Base-by-base conservation (phyloP, 2,329 filamentous ascomycete species). In the Aphanoascus verrucosus region DNA sequence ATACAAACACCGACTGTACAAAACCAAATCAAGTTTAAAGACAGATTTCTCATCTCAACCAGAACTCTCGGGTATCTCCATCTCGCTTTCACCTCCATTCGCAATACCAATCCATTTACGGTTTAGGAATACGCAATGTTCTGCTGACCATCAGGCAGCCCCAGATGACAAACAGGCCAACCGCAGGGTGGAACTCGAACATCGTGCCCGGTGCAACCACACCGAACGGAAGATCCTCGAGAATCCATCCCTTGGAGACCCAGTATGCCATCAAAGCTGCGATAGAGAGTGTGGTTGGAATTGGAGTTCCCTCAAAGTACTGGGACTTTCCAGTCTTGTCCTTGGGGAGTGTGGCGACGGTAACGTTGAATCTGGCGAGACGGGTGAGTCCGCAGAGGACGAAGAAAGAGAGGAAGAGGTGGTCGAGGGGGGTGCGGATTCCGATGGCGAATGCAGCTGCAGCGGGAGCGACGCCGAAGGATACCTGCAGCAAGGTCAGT, bases 261-360 rank as follows among this genome's bases (percentile, higher is more conserved):
- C 89, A 97, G 72, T 85, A 95, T 31, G 85, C 87, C 87, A 97
- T 95, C 55, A 94, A 63, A 12, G 77, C 81, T 57, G 88, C 88
- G 61, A 94, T 82, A 1, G 78, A 83, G 20, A 97, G 75, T 20
- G 86, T 90, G 2, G 89, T 97, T 1, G 93, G 93, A 63, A 97
- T 96, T 0, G 93, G 93, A 0, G 91, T 94, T 62, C 93, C 93
- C 73, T 98, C 93, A 62, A 98, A 98, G 73, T 94, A 98, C 65
- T 86, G 81, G 56, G 86, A 88, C 74, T 98, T 98, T 61, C 93
- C 93, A 0, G 80, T 81, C 47, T 83, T 85, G 67, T 98, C 93
- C 72, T 97, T 96, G 58, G 93, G 93, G 11, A 98, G 80, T 61
- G 84, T 83, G 35, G 83, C 79, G 37, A 93, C 90, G 9, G 93